phyloP scores from a whole-genome alignment of 2,329 filamentous ascomycete genomes.

The Ophiostoma sp. region DNA sequence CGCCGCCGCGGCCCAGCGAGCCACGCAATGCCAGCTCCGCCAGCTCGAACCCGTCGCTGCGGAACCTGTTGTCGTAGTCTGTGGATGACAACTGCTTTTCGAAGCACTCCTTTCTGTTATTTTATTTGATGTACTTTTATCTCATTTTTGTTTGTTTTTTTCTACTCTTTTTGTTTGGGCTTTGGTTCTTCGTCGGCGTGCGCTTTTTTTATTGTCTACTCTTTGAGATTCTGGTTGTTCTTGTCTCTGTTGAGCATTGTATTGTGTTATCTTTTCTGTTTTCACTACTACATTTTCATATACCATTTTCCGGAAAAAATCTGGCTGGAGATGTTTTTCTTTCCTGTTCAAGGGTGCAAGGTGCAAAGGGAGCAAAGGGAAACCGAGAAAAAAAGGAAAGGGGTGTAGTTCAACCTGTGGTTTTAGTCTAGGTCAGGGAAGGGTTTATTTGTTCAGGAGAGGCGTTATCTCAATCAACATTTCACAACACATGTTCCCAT shows the following conservation, averaged over 20 bases:
- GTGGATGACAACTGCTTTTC: neutral
- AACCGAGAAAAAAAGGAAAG: neutral
- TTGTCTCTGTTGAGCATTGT: neutral
- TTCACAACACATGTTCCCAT: neutral
- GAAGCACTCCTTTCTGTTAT: neutral
- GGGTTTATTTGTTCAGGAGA: no score
- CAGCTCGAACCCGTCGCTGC: constrained; percentile 73
- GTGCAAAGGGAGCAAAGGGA: constrained; percentile 3
- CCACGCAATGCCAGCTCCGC: constrained; percentile 60
- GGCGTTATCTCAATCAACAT: neutral
- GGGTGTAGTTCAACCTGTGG: neutral
- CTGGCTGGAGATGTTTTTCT: neutral
- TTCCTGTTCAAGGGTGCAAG: neutral
- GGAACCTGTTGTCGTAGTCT: constrained; percentile 66
- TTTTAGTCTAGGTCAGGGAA: neutral
- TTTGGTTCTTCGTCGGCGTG: neutral
- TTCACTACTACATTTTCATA: constrained; percentile 2
- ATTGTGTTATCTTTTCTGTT: neutral
- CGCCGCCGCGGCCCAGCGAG: constrained; percentile 39
- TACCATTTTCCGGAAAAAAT: constrained; percentile 13
- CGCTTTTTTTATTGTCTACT: neutral
- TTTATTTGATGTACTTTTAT: constrained; percentile 14
- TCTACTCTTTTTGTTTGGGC: neutral
- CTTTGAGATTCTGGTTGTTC: neutral
- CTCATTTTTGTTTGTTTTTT: neutral